Conservation (phyloP, 2,329 filamentous ascomycete species). For the Neopestalotiopsis clavispora region DNA sequence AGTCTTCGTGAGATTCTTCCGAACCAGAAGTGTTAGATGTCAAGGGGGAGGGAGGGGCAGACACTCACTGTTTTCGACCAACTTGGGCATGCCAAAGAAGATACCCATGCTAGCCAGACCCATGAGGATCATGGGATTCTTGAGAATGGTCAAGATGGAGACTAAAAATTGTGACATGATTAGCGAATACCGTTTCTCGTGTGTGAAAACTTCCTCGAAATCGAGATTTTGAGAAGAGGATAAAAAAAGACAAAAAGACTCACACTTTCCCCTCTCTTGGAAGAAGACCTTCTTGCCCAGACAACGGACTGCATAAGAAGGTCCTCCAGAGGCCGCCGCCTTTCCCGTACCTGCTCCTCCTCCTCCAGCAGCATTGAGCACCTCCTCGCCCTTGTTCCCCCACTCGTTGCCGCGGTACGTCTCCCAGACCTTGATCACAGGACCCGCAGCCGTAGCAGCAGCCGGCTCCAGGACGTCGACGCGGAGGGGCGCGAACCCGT, state of each 20-base stretch:
- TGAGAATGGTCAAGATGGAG: constrained; percentile 80
- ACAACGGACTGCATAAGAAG: constrained; percentile 55
- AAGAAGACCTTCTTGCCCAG: constrained; percentile 76
- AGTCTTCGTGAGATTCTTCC: neutral
- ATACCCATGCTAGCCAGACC: constrained; percentile 81
- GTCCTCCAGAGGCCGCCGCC: constrained; percentile 39
- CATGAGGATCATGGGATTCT: constrained; percentile 97
- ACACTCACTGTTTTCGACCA: constrained; percentile 90
- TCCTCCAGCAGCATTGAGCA: constrained; percentile 26
- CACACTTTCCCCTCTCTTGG: constrained; percentile 75
- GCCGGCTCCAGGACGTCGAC: constrained; percentile 68
- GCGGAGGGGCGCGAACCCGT: constrained; percentile 78
- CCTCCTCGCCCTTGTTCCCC: constrained; percentile 78
- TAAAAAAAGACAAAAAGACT: constrained; percentile 42
- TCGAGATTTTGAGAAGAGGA: neutral
- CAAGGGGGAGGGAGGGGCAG: constrained; percentile 3
- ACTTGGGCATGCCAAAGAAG: constrained; percentile 91
- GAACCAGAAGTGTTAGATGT: neutral
- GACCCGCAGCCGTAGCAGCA: constrained; percentile 34
- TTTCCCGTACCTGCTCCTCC: constrained; percentile 35
- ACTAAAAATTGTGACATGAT: constrained; percentile 49
- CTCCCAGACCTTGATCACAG: constrained; percentile 72
- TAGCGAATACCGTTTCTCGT: neutral
- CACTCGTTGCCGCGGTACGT: constrained; percentile 90
- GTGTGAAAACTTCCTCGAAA: no score